phyloP scores from a whole-genome alignment of 139 green algal species.

The Chlamydomonas sp. region DNA sequence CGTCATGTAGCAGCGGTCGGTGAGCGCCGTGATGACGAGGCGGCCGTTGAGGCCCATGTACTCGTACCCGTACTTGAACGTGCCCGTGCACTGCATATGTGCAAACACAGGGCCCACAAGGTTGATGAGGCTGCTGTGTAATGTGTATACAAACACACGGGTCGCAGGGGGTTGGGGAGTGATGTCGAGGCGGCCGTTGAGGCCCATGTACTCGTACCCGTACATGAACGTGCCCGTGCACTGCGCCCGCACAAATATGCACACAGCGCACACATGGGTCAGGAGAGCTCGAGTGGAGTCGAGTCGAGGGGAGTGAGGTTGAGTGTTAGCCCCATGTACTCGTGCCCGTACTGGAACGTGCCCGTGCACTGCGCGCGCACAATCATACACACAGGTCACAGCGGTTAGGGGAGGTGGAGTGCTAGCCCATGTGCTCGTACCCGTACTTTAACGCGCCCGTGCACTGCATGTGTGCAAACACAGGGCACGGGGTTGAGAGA shows the following conservation, averaged over 20 bases:
- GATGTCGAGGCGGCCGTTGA: conserved; percentile 79
- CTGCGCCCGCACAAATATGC: too few relatives aligned
- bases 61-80: conserved; percentile 75
- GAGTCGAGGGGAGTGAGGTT: too few relatives aligned
- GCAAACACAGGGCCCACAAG: conserved; percentile 51
- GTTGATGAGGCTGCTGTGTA: too few relatives aligned
- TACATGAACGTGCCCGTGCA: conserved; percentile 58
- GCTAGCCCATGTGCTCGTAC: conserved; percentile 76
- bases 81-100: conserved; percentile 27
- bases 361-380: conserved; percentile 26
- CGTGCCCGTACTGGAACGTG: conserved; percentile 69
- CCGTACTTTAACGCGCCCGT: conserved; percentile 65
- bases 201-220: conserved; percentile 79
- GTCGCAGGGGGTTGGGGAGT: too few relatives aligned
- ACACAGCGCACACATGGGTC: too few relatives aligned
- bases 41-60: conserved; percentile 65
- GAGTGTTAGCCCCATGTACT: conserved; percentile 67
- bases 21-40: conserved; percentile 67
- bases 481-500: too few relatives aligned
- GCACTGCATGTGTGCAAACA: conserved; percentile 14
- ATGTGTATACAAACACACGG: too few relatives aligned
- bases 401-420: too few relatives aligned
- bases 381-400: too few relatives aligned
- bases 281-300: too few relatives aligned
- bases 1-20: conserved; percentile 84